A percentile compares a stretch with the other conserved stretches of the same genome.
These are phyloP conservation scores for Candida neerlandica DNA, from an alignment of 1,139 yeast genomes.

Conservation along the genomic window DNA sequence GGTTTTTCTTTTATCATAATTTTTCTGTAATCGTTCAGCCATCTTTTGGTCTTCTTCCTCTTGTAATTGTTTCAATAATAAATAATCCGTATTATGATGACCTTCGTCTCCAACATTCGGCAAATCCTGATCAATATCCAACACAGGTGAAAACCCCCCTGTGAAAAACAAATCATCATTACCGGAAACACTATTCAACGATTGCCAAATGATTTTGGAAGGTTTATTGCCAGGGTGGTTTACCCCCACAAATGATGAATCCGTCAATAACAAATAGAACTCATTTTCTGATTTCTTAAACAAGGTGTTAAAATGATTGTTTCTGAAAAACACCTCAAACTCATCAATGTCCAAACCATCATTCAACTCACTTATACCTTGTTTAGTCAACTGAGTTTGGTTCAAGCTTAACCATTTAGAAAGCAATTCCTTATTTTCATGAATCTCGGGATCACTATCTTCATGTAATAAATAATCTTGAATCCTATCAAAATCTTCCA, in stretches of 20 bases:
- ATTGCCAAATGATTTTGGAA: constrained; percentile 71
- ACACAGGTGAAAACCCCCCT: constrained; percentile 55
- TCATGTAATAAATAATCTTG: constrained; percentile 41
- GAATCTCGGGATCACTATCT: constrained; percentile 16
- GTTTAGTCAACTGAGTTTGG: constrained; percentile 69
- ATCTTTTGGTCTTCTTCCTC: constrained; percentile 60
- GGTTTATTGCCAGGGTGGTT: constrained; percentile 26
- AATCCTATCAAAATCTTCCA: constrained; percentile 46
- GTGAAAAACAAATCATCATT: constrained; percentile 65
- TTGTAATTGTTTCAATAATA: constrained; percentile 57
- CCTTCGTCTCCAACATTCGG: constrained; percentile 19
- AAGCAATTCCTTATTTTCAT: constrained; percentile 22
- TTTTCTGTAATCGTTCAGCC: constrained; percentile 51
- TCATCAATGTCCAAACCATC: constrained; percentile 39
- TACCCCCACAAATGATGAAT: constrained; percentile 54
- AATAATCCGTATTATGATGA: constrained; percentile 33
- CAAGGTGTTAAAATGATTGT: constrained; percentile 80
- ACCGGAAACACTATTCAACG: constrained; percentile 67
- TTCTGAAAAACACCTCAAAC: constrained; percentile 73
- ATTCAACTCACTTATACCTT: constrained; percentile 56
- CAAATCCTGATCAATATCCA: constrained; percentile 21
- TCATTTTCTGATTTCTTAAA: constrained; percentile 53
- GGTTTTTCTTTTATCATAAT: constrained; percentile 18
- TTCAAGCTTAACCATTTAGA: constrained; percentile 51
- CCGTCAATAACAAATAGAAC: constrained; percentile 69